These are phyloP conservation scores for Fusarium sp. DNA, from an alignment of 2,329 filamentous ascomycete genomes.

Conservation along the genomic window DNA sequence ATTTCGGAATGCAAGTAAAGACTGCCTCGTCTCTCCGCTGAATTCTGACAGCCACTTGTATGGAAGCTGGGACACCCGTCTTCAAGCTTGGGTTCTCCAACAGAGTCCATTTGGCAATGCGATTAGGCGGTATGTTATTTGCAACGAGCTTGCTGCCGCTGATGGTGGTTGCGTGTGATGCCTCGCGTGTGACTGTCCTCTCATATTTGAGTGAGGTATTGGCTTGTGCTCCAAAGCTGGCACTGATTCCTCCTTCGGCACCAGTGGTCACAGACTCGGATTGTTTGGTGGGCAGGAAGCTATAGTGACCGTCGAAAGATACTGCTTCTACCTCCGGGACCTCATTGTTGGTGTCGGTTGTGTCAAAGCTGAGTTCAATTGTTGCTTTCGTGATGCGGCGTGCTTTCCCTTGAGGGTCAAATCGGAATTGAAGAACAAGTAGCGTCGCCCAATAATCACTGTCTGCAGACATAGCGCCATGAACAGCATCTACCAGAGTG, in stretches of 20 bases:
- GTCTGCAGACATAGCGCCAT: slow-evolving; percentile 23
- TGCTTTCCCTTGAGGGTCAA: background rate
- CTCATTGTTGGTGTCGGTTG: background rate
- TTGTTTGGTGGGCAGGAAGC: background rate
- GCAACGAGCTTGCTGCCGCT: background rate
- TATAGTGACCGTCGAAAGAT: background rate
- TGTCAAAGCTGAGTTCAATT: slow-evolving; percentile 15
- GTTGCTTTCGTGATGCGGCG: slow-evolving; percentile 11
- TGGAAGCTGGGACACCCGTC: slow-evolving; percentile 7
- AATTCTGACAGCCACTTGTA: slow-evolving; percentile 4
- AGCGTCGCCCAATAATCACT: slow-evolving; percentile 18
- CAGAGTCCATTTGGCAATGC: slow-evolving; percentile 18
- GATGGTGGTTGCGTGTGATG: background rate
- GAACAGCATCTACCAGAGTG: background rate
- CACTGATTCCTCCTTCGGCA: background rate
- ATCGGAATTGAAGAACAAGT: slow-evolving; percentile 12
- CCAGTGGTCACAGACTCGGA: background rate
- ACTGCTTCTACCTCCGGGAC: background rate
- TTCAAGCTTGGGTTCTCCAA: slow-evolving; percentile 20
- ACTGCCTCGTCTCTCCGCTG: background rate
- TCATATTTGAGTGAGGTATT: background rate
- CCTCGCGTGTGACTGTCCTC: background rate
- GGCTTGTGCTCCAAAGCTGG: background rate
- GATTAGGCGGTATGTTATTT: background rate
- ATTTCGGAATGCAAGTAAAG: background rate